Percentiles rank a stretch among this genome's conserved stretches.
Evolutionary conservation across 1,139 yeast species (phyloP).

Genomic region (Sugiyamaella paludigena): DNA sequence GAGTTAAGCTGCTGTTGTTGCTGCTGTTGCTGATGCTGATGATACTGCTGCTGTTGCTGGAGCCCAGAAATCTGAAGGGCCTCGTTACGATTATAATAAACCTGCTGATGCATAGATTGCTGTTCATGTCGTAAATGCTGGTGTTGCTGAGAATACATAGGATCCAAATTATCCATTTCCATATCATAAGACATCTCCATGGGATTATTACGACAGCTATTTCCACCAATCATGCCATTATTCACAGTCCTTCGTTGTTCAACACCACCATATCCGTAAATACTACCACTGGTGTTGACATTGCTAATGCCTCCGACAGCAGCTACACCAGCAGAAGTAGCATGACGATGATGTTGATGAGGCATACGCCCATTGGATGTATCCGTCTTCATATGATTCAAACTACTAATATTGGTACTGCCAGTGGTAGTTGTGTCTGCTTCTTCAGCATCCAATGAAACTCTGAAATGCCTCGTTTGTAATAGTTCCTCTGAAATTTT

Average conservation of each 20-base stretch:
- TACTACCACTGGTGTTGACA: neutral
- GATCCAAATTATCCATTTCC: conserved; percentile 10
- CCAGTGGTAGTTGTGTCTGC: conserved; percentile 6
- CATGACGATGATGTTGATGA: conserved; percentile 3
- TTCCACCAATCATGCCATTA: conserved; percentile 1
- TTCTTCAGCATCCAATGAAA: conserved; percentile 38
- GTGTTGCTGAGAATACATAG: conserved; percentile 1
- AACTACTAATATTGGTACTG: too few species aligned
- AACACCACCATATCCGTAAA: conserved; percentile 2
- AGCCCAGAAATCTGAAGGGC: conserved; percentile 2
- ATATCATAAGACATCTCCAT: conserved; percentile 12
- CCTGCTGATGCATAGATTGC: neutral
- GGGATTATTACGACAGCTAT: too few species aligned
- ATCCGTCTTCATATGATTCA: neutral
- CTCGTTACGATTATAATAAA: conserved; percentile 2
- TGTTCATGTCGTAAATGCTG: neutral
- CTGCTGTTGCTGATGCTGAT: conserved; percentile 23
- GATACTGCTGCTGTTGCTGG: conserved; percentile 22
- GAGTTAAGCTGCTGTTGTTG: conserved; percentile 11
- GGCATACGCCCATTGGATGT: neutral
- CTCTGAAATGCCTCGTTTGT: conserved; percentile 56
- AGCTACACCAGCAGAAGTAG: conserved; percentile 2
- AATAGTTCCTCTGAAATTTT: conserved; percentile 56
- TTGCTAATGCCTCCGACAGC: neutral
- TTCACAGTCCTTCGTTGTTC: conserved; percentile 6